These are phyloP conservation scores for Grigorovia humatica DNA, from an alignment of 805 yeast species.

Conservation along the genomic window DNA sequence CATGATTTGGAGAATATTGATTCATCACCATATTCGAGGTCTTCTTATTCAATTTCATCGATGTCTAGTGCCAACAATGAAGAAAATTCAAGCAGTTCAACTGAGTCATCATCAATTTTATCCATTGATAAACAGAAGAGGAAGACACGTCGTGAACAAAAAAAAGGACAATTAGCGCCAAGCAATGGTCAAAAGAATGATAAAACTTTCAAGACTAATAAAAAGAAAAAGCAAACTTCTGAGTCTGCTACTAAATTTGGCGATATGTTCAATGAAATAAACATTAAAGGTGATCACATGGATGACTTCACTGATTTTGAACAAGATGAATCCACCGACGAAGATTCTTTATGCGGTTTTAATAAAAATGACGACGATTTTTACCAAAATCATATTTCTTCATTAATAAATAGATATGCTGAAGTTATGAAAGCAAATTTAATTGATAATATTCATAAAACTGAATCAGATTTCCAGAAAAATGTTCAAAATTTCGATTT, in stretches of 20 bases:
- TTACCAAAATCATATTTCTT: conserved; percentile 17
- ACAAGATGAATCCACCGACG: not conserved
- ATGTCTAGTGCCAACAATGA: not conserved
- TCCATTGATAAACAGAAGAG: not conserved
- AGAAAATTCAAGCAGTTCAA: not conserved
- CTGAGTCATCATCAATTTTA: conserved; percentile 6
- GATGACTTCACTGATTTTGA: not conserved
- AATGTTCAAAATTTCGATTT: conserved; percentile 20
- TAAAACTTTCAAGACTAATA: not conserved
- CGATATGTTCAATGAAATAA: not conserved
- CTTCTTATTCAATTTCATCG: not conserved
- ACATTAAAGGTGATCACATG: not conserved
- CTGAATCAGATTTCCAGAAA: conserved; percentile 23
- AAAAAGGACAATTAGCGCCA: not conserved
- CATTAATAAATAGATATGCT: conserved; percentile 19
- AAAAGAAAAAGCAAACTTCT: not conserved
- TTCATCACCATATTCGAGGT: not conserved
- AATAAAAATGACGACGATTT: conserved; percentile 16
- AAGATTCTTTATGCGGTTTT: not conserved
- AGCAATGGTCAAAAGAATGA: not conserved
- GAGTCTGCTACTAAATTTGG: not conserved
- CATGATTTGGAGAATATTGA: conserved; percentile 12
- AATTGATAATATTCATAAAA: conserved; percentile 15
- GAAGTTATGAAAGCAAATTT: conserved; percentile 13
- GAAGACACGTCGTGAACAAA: not conserved